A percentile compares a stretch with the other conserved stretches of the same genome.
phyloP scores from a whole-genome alignment of 257 asterid genomes.

The Solanum tarijense region DNA sequence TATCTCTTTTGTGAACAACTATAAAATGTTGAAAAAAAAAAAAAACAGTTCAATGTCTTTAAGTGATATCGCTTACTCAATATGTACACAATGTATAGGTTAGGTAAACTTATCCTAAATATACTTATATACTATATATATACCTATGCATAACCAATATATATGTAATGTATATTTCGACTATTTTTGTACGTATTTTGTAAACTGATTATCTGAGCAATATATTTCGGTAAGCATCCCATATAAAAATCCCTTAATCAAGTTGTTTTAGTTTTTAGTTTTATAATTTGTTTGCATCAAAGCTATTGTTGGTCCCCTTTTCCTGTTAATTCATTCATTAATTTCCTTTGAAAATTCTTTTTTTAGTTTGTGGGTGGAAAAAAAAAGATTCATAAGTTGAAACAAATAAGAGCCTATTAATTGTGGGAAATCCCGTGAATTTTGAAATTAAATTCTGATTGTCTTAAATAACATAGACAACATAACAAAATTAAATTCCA shows the following conservation, averaged over 20 bases:
- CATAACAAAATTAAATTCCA: background rate
- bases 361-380: background rate
- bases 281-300: background rate
- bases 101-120: too few relatives aligned
- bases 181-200: background rate
- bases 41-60: too few relatives aligned
- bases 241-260: background rate
- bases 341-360: background rate
- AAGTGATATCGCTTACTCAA: too few relatives aligned
- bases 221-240: background rate
- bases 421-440: background rate
- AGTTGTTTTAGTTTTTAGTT: background rate
- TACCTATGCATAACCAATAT: background rate
- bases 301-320: background rate
- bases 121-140: too few relatives aligned
- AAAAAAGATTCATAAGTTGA: background rate
- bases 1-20: too few relatives aligned
- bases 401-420: background rate
- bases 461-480: background rate
- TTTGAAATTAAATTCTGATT: background rate
- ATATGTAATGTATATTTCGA: too few relatives aligned
- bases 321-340: background rate
- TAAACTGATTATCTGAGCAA: background rate
- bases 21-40: too few relatives aligned
- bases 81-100: too few relatives aligned